Base-by-base conservation (phyloP, 2,329 filamentous ascomycete genomes). In the Epichloe elymi region DNA sequence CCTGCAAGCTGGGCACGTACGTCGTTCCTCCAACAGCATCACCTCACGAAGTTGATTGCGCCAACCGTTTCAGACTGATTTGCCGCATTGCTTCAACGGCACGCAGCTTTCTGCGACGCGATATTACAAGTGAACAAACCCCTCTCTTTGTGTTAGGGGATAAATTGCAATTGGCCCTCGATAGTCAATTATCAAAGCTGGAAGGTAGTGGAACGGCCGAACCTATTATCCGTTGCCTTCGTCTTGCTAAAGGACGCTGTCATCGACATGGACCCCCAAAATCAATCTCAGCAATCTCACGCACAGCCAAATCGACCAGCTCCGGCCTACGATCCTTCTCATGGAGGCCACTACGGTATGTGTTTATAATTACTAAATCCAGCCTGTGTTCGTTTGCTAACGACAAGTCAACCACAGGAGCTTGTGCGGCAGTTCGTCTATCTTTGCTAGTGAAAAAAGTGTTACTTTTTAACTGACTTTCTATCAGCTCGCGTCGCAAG, bases 271-370 rank as follows among this genome's bases (percentile, higher is more conserved):
- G 68, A 71, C 53, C 58, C 66, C 41, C 68, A 70, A 53, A 67
- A 67, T 52, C 71, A 75, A 49, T 69, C 74, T 55, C 70, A 71
- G 53, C 67, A 78, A 53, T 70, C 76, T 55, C 78, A 79, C 61
- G 63, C 68, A 47, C 80, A 83, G 63, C 74, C 77, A 62, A 74
- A 71, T 60, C 77, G 79, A 58, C 73, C 76, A 57, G 74, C 78
- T 61, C 80, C 80, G 15, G 75, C 79, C n/a, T 89, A 89, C 66
- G 85, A 89, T 67, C 80, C 80, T 48, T 76, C 72, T 59, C 81
- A 85, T 63, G 85, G 84, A 54, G 86, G 86, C 49, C 86, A 89
- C 67, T 89, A 88, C 71, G 85, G 85, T 88, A 71, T 69, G 76
- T 57, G n/a, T 35, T 40, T 46, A 33, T 45, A 44, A 39, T 42